phyloP scores from a whole-genome alignment of 1,139 yeast species.

The Debaryomycetaceae sp. region DNA sequence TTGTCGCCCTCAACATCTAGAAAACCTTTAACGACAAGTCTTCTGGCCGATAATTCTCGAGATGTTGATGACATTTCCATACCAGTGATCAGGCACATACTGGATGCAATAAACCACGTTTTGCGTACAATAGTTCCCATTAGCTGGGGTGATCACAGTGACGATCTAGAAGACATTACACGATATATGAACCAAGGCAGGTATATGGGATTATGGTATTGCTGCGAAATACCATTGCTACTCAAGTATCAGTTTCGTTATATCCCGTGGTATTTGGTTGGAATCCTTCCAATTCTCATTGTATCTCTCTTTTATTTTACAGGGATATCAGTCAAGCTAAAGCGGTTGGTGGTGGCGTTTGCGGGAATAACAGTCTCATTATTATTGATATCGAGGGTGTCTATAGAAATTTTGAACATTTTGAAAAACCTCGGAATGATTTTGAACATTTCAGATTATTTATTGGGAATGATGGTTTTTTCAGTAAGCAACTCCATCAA shows the following conservation, averaged over 20 bases:
- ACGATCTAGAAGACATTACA: neutral
- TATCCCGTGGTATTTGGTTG: slow-evolving; percentile 4
- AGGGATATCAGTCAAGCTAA: neutral
- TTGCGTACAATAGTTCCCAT: slow-evolving; percentile 22
- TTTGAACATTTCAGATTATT: slow-evolving; percentile 35
- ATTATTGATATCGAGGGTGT: slow-evolving; percentile 26
- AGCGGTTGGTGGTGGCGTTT: slow-evolving; percentile 10
- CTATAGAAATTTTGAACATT: slow-evolving; percentile 24
- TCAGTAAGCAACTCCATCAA: slow-evolving; percentile 39
- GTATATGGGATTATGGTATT: slow-evolving; percentile 16
- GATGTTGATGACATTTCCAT: slow-evolving; percentile 11
- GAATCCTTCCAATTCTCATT: slow-evolving; percentile 9
- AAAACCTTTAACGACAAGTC: neutral
- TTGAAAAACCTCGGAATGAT: slow-evolving; percentile 38
- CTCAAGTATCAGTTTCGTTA: slow-evolving; percentile 16
- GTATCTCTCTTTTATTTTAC: slow-evolving; percentile 1
- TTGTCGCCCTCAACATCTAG: slow-evolving; percentile 1
- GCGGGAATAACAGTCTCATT: slow-evolving; percentile 27
- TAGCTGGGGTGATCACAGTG: slow-evolving; percentile 3
- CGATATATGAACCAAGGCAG: neutral
- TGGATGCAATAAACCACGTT: slow-evolving; percentile 15
- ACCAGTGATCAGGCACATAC: slow-evolving; percentile 13
- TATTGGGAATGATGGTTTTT: slow-evolving; percentile 39
- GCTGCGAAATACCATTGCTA: slow-evolving; percentile 16
- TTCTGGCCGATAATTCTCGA: neutral